Evolutionary conservation across 2,329 filamentous ascomycete species (phyloP), one percentile per base, ranked within the genome.

Genomic region (Curvularia spicifera): DNA sequence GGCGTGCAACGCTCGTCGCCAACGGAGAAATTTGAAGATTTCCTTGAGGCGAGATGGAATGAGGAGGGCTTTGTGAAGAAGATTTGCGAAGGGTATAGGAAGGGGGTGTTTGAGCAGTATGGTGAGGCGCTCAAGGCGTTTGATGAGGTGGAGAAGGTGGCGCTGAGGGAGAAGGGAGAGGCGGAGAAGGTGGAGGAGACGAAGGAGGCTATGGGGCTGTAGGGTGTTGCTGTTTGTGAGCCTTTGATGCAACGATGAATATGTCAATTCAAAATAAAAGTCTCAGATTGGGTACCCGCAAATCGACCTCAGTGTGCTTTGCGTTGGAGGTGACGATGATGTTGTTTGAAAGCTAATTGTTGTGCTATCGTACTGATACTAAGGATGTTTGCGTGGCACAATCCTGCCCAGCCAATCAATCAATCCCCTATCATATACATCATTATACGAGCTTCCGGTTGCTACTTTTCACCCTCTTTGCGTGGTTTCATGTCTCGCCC

Each of bases 1-100:
- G 93, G 90, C 0, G 82, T 92, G 54, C 92, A 95, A 81, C 81
- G 91, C 47, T 76, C 78, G 24, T 75, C 68, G 0, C 70, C 68
- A 0, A 71, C 79, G 1, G 88, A 96, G 84, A 91, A 85, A 4
- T 98, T 98, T 79, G 95, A 98, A 74, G 89, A 94, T 60, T 82
- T 97, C 63, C 89, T 99, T 61, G 91, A 90, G 7, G 81, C 82
- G 72, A 83, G 95, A 62, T 99, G 95, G 95, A 87, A 86, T 60
- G 94, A 97, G 78, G 88, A 89, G 65, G 88, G 88, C 0, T 92
- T 93, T 64, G 89, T 97, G 12, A 86, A 91, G 79, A 91, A 86
- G 79, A 89, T 97, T 44, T 91, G 89, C 40, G 85, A 90, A 2
- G 94, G 95, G 1, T 99, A 93, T 78, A 84, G 87, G 63, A 79